Percentiles rank a stretch among this genome's conserved stretches.
Conservation (phyloP, 371 early-diverging fungal genomes). For the Phascolomyces articulosus region DNA sequence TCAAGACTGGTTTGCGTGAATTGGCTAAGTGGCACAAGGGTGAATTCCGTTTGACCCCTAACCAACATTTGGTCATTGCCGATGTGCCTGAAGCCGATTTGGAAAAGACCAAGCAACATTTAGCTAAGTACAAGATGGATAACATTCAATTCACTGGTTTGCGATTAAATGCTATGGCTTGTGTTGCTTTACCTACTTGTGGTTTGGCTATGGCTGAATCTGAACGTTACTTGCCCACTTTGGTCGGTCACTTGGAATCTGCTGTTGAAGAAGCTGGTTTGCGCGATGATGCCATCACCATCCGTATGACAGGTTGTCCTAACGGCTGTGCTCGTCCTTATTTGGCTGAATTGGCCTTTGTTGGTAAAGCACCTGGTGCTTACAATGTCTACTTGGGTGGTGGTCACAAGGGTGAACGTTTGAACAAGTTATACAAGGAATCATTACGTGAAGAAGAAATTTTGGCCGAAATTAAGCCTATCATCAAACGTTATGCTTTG, state of each 20-base stretch:
- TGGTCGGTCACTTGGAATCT: conserved; percentile 78
- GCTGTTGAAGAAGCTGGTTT: conserved; percentile 81
- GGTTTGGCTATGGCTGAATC: conserved; percentile 95
- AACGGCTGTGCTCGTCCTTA: conserved; percentile 95
- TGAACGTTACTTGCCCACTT: conserved; percentile 89
- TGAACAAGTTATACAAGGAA: conserved; percentile 91
- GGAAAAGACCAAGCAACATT: conserved; percentile 67
- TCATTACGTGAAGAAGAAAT: conserved; percentile 87
- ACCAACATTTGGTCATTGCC: conserved; percentile 87
- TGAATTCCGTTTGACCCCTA: conserved; percentile 87
- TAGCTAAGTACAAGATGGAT: conserved; percentile 81
- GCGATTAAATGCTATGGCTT: conserved; percentile 91
- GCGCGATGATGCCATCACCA: conserved; percentile 85
- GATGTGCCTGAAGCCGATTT: conserved; percentile 75
- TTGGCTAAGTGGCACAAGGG: conserved; percentile 80
- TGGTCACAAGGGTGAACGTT: conserved; percentile 81
- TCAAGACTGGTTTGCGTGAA: conserved; percentile 81
- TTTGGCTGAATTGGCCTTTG: conserved; percentile 91
- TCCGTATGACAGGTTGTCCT: conserved; percentile 97
- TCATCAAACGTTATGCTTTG: conserved; percentile 80
- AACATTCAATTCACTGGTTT: conserved; percentile 80
- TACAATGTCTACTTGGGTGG: conserved; percentile 97
- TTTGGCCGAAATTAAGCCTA: conserved; percentile 69
- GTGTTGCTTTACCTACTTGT: conserved; percentile 94
- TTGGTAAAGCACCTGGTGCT: conserved; percentile 93